Percentiles rank a stretch among this genome's conserved stretches.
phyloP scores from a whole-genome alignment of 768 basidiomycete genomes.

The Xerocomellus intermedius region DNA sequence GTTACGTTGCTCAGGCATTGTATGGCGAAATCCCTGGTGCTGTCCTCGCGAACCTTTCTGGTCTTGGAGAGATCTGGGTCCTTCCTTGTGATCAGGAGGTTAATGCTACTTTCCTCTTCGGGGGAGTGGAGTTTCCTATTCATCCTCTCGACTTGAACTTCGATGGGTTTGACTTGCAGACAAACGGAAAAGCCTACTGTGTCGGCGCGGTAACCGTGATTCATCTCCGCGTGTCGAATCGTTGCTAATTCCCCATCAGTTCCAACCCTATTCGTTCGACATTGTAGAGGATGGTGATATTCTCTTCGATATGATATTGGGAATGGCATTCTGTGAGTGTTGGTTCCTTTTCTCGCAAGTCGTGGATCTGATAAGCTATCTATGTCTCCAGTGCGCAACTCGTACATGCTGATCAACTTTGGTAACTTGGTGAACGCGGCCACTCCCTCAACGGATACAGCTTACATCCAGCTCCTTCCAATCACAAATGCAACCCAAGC shows the following conservation, averaged over 20 bases:
- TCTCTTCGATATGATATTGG: conserved; percentile 62
- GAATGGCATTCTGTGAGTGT: conserved; percentile 67
- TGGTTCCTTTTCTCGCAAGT: background rate
- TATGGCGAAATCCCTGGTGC: conserved; percentile 58
- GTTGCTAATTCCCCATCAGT: conserved; percentile 38
- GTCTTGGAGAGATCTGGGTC: conserved; percentile 51
- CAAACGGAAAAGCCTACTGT: conserved; percentile 32
- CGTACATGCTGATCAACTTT: conserved; percentile 61
- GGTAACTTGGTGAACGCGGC: conserved; percentile 56
- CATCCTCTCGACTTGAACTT: conserved; percentile 63
- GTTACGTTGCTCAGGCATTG: conserved; percentile 55
- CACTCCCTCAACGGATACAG: conserved; percentile 36
- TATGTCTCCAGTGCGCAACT: conserved; percentile 57
- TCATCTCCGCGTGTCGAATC: background rate
- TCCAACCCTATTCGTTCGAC: conserved; percentile 63
- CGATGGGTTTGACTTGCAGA: conserved; percentile 10
- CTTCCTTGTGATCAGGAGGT: conserved; percentile 64
- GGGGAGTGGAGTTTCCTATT: conserved; percentile 53
- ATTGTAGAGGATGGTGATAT: conserved; percentile 24
- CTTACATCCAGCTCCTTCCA: conserved; percentile 64
- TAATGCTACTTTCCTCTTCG: conserved; percentile 64
- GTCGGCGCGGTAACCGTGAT: conserved; percentile 43
- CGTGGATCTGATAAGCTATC: background rate
- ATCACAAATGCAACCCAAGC: conserved; percentile 49
- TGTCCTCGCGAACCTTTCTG: conserved; percentile 39